Evolutionary conservation across 2,329 filamentous ascomycete genomes (phyloP).

Genomic region (Stagonosporopsis vannaccii): DNA sequence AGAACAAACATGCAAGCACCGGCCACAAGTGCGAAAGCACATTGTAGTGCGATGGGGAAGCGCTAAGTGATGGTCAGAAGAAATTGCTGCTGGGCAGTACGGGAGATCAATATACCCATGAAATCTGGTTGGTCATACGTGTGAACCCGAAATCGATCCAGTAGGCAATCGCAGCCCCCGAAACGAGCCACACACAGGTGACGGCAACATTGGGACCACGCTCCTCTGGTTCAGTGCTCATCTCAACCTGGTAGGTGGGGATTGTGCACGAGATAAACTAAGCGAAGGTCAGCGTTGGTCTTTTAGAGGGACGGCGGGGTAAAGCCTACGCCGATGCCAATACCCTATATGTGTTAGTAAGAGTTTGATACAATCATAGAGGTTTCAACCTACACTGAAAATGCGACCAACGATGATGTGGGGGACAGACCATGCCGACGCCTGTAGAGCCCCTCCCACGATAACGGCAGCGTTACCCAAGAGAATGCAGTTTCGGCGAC

Average conservation of each 20-base stretch:
- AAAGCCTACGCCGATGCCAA: constrained; percentile 53
- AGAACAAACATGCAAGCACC: constrained; percentile 54
- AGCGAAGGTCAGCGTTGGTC: too few relatives aligned
- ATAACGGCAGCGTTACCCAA: constrained; percentile 55
- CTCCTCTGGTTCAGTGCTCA: constrained; percentile 24
- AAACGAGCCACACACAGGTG: constrained; percentile 57
- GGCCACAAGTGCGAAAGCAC: constrained; percentile 56
- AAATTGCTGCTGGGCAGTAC: too few relatives aligned
- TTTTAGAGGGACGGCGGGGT: too few relatives aligned
- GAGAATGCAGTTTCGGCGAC: constrained; percentile 57
- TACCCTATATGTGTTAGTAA: constrained; percentile 40
- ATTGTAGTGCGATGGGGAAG: constrained; percentile 57
- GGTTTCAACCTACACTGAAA: too few relatives aligned
- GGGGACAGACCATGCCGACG: constrained; percentile 50
- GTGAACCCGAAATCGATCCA: constrained; percentile 60
- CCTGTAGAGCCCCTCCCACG: constrained; percentile 55
- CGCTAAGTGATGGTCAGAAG: constrained; percentile 20
- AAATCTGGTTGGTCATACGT: constrained; percentile 50
- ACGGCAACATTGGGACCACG: constrained; percentile 53
- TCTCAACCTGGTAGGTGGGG: constrained; percentile 17
- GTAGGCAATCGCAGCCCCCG: constrained; percentile 55
- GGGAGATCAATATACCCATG: constrained; percentile 42
- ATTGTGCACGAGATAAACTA: constrained; percentile 55
- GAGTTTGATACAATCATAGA: too few relatives aligned
- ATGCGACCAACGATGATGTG: constrained; percentile 60